Percentiles rank a stretch among this genome's conserved stretches.
phyloP scores from a whole-genome alignment of 345 rosid species.

The Rhodamnia rubescens region DNA sequence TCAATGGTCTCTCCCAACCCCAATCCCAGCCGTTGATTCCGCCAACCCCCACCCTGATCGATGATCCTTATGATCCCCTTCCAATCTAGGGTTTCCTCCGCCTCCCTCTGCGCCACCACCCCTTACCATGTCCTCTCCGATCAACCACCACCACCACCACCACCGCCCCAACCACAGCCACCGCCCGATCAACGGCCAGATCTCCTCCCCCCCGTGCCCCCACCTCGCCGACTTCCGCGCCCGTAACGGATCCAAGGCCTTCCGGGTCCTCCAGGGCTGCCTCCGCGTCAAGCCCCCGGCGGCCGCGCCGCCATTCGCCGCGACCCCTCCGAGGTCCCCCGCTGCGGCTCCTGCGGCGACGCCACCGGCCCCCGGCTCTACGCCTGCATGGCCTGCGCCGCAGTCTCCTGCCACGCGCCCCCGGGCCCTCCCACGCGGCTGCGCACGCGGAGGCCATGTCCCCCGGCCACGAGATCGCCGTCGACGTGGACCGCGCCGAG shows the following conservation, averaged over 20 bases:
- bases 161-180: not conserved
- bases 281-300: slow-evolving; percentile 52
- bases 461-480: slow-evolving; percentile 57
- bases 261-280: slow-evolving; percentile 42
- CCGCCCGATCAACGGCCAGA: slow-evolving; percentile 15
- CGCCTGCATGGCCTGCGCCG: slow-evolving; percentile 50
- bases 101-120: not conserved
- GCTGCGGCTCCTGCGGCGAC: slow-evolving; percentile 30
- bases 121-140: not conserved
- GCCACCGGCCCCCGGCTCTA: slow-evolving; percentile 30
- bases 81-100: slow-evolving; percentile 31
- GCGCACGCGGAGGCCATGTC: slow-evolving; percentile 19
- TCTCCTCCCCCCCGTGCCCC: slow-evolving; percentile 28
- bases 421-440: slow-evolving; percentile 31
- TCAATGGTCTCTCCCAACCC: slow-evolving; percentile 11
- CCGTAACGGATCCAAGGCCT: slow-evolving; percentile 37
- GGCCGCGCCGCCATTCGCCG: slow-evolving; percentile 42
- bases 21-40: slow-evolving; percentile 38
- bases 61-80: slow-evolving; percentile 23
- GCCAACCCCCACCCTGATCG: slow-evolving; percentile 3
- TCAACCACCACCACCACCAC: not conserved
- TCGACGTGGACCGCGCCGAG: slow-evolving; percentile 80
- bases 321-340: slow-evolving; percentile 43
- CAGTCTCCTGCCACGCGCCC: slow-evolving; percentile 41
- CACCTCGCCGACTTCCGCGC: slow-evolving; percentile 43